These are phyloP conservation scores for Kwoniella shandongensis DNA, from an alignment of 768 basidiomycete genomes.

Conservation along the genomic window DNA sequence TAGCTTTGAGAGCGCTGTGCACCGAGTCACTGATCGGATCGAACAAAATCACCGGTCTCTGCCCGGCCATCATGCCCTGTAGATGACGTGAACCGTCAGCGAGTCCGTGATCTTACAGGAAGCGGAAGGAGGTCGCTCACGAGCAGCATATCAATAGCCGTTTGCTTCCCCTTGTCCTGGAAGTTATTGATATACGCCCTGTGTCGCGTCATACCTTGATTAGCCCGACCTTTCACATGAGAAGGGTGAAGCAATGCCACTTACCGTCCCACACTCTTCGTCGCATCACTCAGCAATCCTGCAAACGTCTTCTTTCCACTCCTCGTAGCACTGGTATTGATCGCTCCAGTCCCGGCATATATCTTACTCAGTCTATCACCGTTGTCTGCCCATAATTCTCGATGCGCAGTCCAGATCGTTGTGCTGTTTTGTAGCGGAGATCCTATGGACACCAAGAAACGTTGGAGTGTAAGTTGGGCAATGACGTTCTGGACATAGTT, in stretches of 20 bases:
- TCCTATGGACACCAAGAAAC: slow-evolving; percentile 75
- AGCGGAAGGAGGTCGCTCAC: slow-evolving; percentile 57
- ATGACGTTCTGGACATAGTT: slow-evolving; percentile 97
- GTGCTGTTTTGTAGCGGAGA: slow-evolving; percentile 62
- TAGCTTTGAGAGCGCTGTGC: slow-evolving; percentile 65
- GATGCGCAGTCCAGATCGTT: slow-evolving; percentile 77
- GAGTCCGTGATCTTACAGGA: too few relatives aligned
- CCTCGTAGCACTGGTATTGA: slow-evolving; percentile 94
- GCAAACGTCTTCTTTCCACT: slow-evolving; percentile 92
- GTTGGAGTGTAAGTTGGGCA: slow-evolving; percentile 74
- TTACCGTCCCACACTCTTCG: slow-evolving; percentile 68
- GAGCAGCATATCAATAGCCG: slow-evolving; percentile 92
- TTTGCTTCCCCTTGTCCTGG: slow-evolving; percentile 89
- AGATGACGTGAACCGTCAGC: too few relatives aligned
- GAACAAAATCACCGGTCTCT: slow-evolving; percentile 83
- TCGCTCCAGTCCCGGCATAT: slow-evolving; percentile 75
- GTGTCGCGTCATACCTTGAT: too few relatives aligned
- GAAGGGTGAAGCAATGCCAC: too few relatives aligned
- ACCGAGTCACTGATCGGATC: slow-evolving; percentile 92
- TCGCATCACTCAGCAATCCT: slow-evolving; percentile 92
- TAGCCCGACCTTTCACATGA: too few relatives aligned
- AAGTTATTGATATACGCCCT: slow-evolving; percentile 98
- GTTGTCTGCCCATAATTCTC: slow-evolving; percentile 86
- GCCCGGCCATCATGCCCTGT: slow-evolving; percentile 91
- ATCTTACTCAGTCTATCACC: slow-evolving; percentile 68